phyloP scores from a whole-genome alignment of 805 yeast genomes.

The Candida silvatica region DNA sequence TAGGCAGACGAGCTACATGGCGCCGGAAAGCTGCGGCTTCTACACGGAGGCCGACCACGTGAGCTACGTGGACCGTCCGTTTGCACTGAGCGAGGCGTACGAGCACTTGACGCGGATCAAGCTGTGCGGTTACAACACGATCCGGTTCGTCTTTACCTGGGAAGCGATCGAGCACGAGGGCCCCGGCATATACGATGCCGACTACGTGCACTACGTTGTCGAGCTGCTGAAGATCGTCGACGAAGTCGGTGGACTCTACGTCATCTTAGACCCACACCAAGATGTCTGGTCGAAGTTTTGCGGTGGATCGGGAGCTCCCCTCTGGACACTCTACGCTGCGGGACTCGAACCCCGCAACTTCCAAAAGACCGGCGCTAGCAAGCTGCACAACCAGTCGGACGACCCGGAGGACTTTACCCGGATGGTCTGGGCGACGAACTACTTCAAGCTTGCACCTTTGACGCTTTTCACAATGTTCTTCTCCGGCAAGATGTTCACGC shows the following conservation, averaged over 20 bases:
- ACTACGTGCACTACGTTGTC: conserved; percentile 62
- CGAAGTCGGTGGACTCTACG: conserved; percentile 63
- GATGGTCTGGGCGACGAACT: conserved; percentile 93
- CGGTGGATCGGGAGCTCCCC: conserved; percentile 92
- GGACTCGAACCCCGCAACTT: conserved; percentile 79
- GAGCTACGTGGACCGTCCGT: conserved; percentile 79
- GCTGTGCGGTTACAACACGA: conserved; percentile 72
- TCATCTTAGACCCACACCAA: conserved; percentile 84
- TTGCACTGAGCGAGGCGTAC: conserved; percentile 65
- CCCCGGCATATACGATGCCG: conserved; percentile 76
- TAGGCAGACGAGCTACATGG: conserved; percentile 29
- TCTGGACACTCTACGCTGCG: conserved; percentile 88
- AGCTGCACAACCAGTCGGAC: conserved; percentile 53
- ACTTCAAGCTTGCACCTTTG: conserved; percentile 61
- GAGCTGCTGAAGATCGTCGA: conserved; percentile 49
- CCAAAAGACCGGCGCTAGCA: conserved; percentile 66
- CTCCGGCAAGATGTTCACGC: conserved; percentile 70
- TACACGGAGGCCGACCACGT: conserved; percentile 62
- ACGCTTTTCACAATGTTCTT: conserved; percentile 85
- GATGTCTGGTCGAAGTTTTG: conserved; percentile 87
- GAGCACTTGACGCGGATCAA: conserved; percentile 63
- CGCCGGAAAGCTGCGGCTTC: conserved; percentile 36
- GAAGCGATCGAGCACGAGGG: conserved; percentile 88
- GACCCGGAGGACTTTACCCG: conserved; percentile 50
- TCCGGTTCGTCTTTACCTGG: conserved; percentile 79